Percentiles rank a stretch among this genome's conserved stretches.
phyloP scores from a whole-genome alignment of 2,329 filamentous ascomycete genomes.

The Calycina marina region DNA sequence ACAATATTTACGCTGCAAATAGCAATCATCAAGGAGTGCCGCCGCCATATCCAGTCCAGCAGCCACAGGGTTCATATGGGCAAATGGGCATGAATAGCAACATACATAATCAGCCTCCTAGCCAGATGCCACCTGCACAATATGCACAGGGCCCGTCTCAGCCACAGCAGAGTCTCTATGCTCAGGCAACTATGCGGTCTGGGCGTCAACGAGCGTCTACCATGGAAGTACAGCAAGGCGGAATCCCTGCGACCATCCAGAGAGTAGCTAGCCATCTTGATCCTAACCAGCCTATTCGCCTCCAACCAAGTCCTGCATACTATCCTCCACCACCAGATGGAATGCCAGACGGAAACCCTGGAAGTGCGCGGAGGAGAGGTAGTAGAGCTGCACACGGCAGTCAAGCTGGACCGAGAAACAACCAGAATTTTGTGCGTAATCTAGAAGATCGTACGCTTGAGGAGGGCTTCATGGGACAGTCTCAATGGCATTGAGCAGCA shows the following conservation, averaged over 20 bases:
- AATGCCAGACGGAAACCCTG: slow-evolving; percentile 46
- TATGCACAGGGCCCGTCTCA: slow-evolving; percentile 38
- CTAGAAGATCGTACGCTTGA: slow-evolving; percentile 89
- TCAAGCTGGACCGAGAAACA: slow-evolving; percentile 36
- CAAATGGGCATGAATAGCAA: slow-evolving; percentile 55
- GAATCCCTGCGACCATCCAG: slow-evolving; percentile 85
- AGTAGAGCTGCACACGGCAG: slow-evolving; percentile 52
- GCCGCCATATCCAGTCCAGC: slow-evolving; percentile 67
- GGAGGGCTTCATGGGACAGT: slow-evolving; percentile 70
- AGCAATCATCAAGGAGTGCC: slow-evolving; percentile 40
- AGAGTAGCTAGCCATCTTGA: slow-evolving; percentile 92
- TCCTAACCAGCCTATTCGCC: slow-evolving; percentile 79
- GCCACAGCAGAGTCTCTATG: slow-evolving; percentile 50
- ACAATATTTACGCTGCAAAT: slow-evolving; percentile 62
- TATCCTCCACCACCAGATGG: slow-evolving; percentile 88
- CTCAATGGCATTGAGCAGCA: slow-evolving; percentile 48
- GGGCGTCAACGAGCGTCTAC: slow-evolving; percentile 84
- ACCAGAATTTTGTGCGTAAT: slow-evolving; percentile 86
- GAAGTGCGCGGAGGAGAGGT: slow-evolving; percentile 54
- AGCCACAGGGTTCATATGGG: slow-evolving; percentile 45
- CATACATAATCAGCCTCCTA: slow-evolving; percentile 46
- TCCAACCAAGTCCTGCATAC: slow-evolving; percentile 93
- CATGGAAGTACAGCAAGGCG: slow-evolving; percentile 88
- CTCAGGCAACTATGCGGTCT: slow-evolving; percentile 61
- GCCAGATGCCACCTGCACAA: slow-evolving; percentile 49